Evolutionary conservation across 495 filamentous ascomycete species (phyloP).

Genomic region (Halenospora varia): DNA sequence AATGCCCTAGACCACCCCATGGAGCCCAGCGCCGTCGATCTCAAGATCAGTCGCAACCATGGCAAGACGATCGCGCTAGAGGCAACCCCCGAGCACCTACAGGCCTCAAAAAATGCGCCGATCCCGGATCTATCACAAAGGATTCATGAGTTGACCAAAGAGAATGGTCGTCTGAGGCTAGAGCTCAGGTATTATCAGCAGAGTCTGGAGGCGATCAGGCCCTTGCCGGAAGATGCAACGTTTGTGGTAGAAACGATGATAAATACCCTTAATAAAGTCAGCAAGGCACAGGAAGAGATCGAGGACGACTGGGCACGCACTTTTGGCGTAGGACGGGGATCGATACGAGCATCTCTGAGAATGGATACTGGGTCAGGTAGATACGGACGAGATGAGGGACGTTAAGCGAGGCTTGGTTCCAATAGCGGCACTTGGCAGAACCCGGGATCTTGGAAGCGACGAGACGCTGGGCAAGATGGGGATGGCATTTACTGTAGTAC

Average conservation of each 20-base stretch:
- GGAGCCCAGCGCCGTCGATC: neutral
- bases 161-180: constrained; percentile 1
- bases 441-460: no score
- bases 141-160: constrained; percentile 2
- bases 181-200: neutral
- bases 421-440: no score
- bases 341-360: no score
- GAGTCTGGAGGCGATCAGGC: neutral
- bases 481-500: no score
- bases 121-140: neutral
- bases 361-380: no score
- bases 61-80: constrained; percentile 7
- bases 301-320: neutral
- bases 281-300: neutral
- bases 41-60: neutral
- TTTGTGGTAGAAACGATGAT: neutral
- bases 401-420: no score
- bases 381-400: no score
- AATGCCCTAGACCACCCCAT: neutral
- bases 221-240: neutral
- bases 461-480: no score
- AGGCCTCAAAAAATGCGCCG: constrained; percentile 3
- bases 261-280: neutral
- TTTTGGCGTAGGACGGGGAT: no score
- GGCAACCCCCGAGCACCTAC: constrained; percentile 1